A percentile compares a stretch with the other conserved stretches of the same genome.
These are phyloP conservation scores for Corymbia maculata DNA, from an alignment of 345 rosid genomes.

Conservation along the genomic window DNA sequence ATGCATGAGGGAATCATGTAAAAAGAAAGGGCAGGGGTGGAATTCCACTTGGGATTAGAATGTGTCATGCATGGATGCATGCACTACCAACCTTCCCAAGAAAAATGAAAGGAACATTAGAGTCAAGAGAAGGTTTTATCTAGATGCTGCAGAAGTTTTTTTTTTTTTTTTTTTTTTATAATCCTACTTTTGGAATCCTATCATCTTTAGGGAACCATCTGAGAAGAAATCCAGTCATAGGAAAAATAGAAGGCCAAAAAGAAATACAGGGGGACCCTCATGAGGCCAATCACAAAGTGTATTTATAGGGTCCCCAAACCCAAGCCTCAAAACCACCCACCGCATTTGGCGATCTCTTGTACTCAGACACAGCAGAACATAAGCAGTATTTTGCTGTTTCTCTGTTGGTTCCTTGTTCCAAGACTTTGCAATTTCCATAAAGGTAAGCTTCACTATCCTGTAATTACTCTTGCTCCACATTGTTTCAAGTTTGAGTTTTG, in stretches of 20 bases:
- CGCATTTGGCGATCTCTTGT: background rate
- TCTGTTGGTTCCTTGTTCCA: background rate
- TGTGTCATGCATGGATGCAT: conserved; percentile 5
- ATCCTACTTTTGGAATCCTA: conserved; percentile 18
- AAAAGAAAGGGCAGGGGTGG: conserved; percentile 9
- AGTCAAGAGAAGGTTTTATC: conserved; percentile 11
- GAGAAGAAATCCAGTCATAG: background rate
- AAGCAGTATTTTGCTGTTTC: background rate
- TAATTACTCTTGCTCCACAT: background rate
- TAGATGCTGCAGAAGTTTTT: background rate
- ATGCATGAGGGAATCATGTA: conserved; percentile 37
- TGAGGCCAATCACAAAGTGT: conserved; percentile 3
- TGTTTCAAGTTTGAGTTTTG: background rate
- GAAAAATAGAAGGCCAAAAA: background rate
- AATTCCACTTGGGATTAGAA: conserved; percentile 5
- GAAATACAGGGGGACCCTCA: conserved; percentile 3
- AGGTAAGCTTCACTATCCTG: background rate
- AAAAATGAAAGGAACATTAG: background rate
- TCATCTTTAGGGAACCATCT: conserved; percentile 15
- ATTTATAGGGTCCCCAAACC: conserved; percentile 26
- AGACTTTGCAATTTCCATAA: background rate
- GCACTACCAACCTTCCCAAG: conserved; percentile 1
- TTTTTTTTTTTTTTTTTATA: background rate
- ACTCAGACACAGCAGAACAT: background rate
- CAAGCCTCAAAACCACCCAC: conserved; percentile 18